These are phyloP conservation scores for Gastrolobium villosum DNA, from an alignment of 306 rosid genomes.

Conservation along the genomic window DNA sequence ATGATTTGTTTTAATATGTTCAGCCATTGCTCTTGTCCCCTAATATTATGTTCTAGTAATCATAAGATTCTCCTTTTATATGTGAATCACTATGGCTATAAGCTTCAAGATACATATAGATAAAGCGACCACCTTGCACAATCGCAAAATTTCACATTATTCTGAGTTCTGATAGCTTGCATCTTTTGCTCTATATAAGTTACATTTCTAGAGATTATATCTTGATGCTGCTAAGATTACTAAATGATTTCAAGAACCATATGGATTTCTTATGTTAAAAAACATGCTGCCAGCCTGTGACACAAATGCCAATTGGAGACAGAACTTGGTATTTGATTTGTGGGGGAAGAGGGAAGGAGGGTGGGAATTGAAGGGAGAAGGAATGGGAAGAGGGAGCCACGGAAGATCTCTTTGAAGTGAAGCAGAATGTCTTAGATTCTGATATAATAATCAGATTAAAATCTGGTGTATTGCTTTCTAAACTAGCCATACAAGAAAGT, in stretches of 20 bases:
- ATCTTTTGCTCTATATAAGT: background rate
- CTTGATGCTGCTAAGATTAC: background rate
- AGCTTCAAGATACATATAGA: background rate
- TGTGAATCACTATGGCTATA: background rate
- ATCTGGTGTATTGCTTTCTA: no score
- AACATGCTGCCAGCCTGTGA: background rate
- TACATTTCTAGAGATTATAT: background rate
- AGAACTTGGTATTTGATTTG: background rate
- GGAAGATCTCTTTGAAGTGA: background rate
- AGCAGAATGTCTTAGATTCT: background rate
- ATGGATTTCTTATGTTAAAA: slow-evolving; percentile 1
- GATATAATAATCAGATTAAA: background rate
- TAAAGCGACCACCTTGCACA: background rate
- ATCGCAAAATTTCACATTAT: background rate
- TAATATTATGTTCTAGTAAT: background rate
- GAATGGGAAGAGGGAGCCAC: background rate
- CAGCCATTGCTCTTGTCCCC: background rate
- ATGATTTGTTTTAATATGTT: background rate
- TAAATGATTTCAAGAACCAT: background rate
- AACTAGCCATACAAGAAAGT: background rate
- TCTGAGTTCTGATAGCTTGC: background rate
- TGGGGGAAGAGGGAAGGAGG: slow-evolving; percentile 10
- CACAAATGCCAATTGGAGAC: background rate
- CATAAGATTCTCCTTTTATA: background rate
- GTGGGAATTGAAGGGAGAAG: background rate